Evolutionary conservation across 2,329 filamentous ascomycete genomes (phyloP), one percentile per base, ranked within the genome.

Genomic region (Stachybotrys chlorohalonatus): DNA sequence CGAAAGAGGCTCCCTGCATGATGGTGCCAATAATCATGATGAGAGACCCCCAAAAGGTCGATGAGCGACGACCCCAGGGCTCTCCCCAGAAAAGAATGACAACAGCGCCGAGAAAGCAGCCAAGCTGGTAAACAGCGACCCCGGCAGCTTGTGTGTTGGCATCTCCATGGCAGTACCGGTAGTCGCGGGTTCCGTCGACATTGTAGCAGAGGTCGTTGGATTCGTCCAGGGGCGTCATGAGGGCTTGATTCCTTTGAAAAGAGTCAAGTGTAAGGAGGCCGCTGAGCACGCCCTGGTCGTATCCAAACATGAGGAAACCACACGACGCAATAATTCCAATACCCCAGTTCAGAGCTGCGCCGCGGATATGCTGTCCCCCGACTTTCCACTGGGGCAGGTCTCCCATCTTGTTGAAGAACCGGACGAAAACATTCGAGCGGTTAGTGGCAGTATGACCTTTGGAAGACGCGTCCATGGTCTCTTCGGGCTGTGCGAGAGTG

Each of bases 1-100:
- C 60, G 15, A 61, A 59, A 30, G 61, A 55, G 2, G 55, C 57
- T 2, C 58, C 63, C 50, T 64, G 64, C 58, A 67, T 60, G 31
- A 66, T 54, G 2, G 62, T 64, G 0, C 65, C 63, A 7, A 68
- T 54, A 32, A 66, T 63, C 66, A 68, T 68, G 39, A 68, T 64
- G 2, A 60, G 53, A 48, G 62, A 64, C 31, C 65, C 65, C 64
- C 65, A 68, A 49, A 68, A 67, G 4, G 65, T 67, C 0, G 65
- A 68, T 0, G 64, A 66, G 57, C 65, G 66, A 31, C 65, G 63
- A 0, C 65, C 66, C 64, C 63, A 66, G 1, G 54, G 60, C 52
- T 68, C 66, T 8, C 65, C 66, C 11, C 65, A 62, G 47, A 64
- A 66, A 15, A 67, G 59, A 32, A 66, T 61, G 2, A 66, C 57